Percentiles rank a stretch among this genome's conserved stretches.
Evolutionary conservation across 495 filamentous ascomycete genomes (phyloP).

Genomic region (Penicillium cosmopolitanum): DNA sequence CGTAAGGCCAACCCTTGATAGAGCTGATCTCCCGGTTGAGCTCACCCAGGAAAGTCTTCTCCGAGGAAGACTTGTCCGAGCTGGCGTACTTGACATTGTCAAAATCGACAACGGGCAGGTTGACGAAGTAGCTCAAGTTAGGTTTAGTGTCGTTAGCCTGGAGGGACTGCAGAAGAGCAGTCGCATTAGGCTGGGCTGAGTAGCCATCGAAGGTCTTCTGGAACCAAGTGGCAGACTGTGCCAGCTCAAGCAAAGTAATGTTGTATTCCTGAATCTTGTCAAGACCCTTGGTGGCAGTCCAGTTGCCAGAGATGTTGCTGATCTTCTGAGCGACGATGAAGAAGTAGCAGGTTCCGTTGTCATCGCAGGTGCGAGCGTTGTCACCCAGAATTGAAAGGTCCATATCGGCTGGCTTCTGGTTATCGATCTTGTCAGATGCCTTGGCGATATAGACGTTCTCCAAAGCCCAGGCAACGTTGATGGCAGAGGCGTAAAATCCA

Average conservation of each 20-base stretch:
- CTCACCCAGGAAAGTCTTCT: neutral
- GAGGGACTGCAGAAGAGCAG: neutral
- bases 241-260: constrained; percentile 2
- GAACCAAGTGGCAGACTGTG: constrained; percentile 5
- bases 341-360: constrained; percentile 7
- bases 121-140: constrained; percentile 4
- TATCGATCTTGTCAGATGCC: neutral
- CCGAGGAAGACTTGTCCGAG: neutral
- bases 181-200: neutral
- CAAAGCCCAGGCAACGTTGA: constrained; percentile 4
- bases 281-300: neutral
- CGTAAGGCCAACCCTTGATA: constrained; percentile 6
- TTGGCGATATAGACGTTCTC: constrained; percentile 2
- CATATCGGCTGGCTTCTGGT: neutral
- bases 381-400: neutral
- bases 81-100: neutral
- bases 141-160: neutral
- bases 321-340: constrained; percentile 6
- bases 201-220: constrained; percentile 1
- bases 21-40: neutral
- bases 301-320: constrained; percentile 1
- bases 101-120: constrained; percentile 3
- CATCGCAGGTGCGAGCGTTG: constrained; percentile 5
- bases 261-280: constrained; percentile 5
- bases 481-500: constrained; percentile 2